These are phyloP conservation scores for Blastomyces silverae DNA, from an alignment of 2,329 filamentous ascomycete genomes.

Conservation along the genomic window DNA sequence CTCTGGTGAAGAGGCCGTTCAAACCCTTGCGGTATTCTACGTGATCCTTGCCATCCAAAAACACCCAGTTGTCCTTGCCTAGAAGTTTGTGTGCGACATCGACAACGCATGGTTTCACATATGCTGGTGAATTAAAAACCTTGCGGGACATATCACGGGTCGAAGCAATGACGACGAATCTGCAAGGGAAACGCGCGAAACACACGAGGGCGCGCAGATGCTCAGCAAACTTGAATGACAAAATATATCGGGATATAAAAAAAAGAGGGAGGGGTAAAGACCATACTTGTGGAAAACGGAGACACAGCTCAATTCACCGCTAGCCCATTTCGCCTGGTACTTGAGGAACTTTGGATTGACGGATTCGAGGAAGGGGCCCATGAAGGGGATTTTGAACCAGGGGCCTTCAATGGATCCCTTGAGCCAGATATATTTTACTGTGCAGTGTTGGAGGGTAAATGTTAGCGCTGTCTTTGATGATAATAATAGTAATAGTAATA, in stretches of 20 bases:
- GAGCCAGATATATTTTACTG: constrained; percentile 66
- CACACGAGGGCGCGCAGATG: not conserved
- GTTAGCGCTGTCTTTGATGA: not conserved
- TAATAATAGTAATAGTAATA: not conserved
- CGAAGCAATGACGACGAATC: constrained; percentile 94
- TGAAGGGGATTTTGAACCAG: constrained; percentile 70
- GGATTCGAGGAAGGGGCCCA: constrained; percentile 92
- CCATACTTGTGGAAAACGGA: constrained; percentile 97
- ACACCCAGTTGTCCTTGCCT: constrained; percentile 90
- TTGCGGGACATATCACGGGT: constrained; percentile 93
- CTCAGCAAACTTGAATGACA: not conserved
- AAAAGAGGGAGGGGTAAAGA: not conserved
- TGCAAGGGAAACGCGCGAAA: constrained; percentile 33
- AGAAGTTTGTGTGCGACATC: constrained; percentile 91
- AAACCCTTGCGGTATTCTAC: constrained; percentile 96
- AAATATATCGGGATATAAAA: not conserved
- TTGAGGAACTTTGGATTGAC: constrained; percentile 85
- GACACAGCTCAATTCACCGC: constrained; percentile 87
- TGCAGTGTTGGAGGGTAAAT: not conserved
- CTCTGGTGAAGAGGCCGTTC: constrained; percentile 87
- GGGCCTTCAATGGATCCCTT: constrained; percentile 73
- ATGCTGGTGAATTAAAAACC: constrained; percentile 87
- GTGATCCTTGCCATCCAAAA: constrained; percentile 88
- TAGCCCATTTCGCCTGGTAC: constrained; percentile 88
- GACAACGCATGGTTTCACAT: constrained; percentile 93